These are phyloP conservation scores for Botrytis byssoidea DNA, from an alignment of 2,329 filamentous ascomycete genomes.

Conservation along the genomic window DNA sequence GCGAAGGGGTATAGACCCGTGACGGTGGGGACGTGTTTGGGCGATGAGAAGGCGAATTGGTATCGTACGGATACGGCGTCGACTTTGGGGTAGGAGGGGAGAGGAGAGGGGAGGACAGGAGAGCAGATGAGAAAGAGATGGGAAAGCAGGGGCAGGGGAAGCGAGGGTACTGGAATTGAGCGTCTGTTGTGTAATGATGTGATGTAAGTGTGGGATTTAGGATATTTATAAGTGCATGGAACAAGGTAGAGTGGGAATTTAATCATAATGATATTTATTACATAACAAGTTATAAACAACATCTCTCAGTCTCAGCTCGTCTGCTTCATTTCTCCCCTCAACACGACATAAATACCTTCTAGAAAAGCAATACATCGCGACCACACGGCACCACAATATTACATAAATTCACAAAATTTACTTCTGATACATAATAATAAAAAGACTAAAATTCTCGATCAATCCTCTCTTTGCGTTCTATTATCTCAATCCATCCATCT, in stretches of 20 bases:
- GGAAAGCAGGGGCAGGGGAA: not conserved
- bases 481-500: constrained; percentile 3
- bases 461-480: constrained; percentile 2
- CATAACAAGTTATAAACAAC: not conserved
- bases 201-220: not conserved
- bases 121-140: not conserved
- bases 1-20: constrained; percentile 42
- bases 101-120: too few relatives aligned
- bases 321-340: not conserved
- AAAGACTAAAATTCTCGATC: not conserved
- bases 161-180: too few relatives aligned
- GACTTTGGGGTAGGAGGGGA: not conserved
- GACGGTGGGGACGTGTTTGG: constrained; percentile 47
- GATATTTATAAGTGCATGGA: not conserved
- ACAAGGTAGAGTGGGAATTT: not conserved
- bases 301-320: not conserved
- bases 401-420: not conserved
- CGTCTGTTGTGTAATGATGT: not conserved
- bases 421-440: not conserved
- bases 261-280: not conserved
- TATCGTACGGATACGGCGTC: constrained; percentile 37
- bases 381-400: fast-evolving
- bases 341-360: not conserved
- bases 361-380: not conserved
- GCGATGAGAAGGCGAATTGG: constrained; percentile 43